Conservation (phyloP, 345 rosid genomes). For the Adansonia digitata region DNA sequence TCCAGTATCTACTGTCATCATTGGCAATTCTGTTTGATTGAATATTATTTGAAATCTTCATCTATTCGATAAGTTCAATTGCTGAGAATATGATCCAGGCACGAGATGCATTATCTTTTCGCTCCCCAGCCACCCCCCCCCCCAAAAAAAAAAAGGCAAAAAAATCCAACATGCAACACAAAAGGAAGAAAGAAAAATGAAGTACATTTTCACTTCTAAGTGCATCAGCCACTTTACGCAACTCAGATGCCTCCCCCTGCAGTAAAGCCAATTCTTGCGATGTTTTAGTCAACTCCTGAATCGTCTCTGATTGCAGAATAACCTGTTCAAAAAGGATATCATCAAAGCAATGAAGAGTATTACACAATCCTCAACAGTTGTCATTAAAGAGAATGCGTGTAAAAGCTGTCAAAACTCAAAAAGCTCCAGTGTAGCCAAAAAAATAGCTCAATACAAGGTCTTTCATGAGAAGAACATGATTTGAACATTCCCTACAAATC, state of each 20-base stretch:
- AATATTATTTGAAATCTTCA: neutral
- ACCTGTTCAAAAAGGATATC: conserved; percentile 47
- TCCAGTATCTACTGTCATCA: neutral
- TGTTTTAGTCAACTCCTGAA: conserved; percentile 84
- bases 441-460: neutral
- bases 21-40: neutral
- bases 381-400: neutral
- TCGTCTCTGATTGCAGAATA: conserved; percentile 87
- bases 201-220: conserved; percentile 64
- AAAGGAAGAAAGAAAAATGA: neutral
- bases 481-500: neutral
- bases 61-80: neutral
- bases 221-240: conserved; percentile 58
- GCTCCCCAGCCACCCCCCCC: too few species aligned
- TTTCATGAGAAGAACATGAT: neutral
- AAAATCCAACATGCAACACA: neutral
- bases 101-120: neutral
- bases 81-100: neutral
- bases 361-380: neutral
- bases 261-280: conserved; percentile 67
- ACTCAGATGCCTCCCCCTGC: conserved; percentile 69
- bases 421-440: neutral
- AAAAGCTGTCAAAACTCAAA: neutral
- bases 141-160: neutral
- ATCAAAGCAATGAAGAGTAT: neutral